Percentiles rank a stretch among this genome's conserved stretches.
phyloP scores from a whole-genome alignment of 1,284 basidiomycete species.

The Ganoderma sp. region DNA sequence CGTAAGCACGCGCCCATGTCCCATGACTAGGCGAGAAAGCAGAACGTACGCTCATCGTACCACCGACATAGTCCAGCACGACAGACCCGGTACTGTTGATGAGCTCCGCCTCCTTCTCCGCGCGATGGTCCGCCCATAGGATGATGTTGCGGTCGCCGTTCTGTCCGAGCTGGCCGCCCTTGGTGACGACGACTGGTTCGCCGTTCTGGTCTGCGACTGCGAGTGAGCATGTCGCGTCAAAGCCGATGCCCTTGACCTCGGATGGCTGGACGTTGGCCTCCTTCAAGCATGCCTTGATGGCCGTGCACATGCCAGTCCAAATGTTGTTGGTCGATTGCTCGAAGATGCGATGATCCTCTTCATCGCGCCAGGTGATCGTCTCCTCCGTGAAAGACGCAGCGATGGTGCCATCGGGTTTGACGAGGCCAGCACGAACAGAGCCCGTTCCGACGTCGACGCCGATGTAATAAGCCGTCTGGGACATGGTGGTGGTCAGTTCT shows the following conservation, averaged over 20 bases:
- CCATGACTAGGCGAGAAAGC: neutral
- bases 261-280: constrained; percentile 66
- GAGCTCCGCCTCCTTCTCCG: constrained; percentile 87
- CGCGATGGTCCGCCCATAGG: constrained; percentile 95
- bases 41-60: constrained; percentile 88
- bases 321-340: constrained; percentile 92
- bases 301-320: constrained; percentile 80
- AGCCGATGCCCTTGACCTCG: constrained; percentile 88
- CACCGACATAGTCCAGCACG: constrained; percentile 95
- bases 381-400: constrained; percentile 80
- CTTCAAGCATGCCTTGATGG: constrained; percentile 73
- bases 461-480: constrained; percentile 56
- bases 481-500: constrained; percentile 30
- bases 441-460: constrained; percentile 90
- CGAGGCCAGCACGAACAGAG: constrained; percentile 88
- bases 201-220: constrained; percentile 85
- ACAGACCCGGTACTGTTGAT: constrained; percentile 88
- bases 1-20: neutral
- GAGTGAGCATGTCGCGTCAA: constrained; percentile 97
- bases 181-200: constrained; percentile 81
- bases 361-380: constrained; percentile 86
- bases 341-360: constrained; percentile 89
- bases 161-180: constrained; percentile 66
- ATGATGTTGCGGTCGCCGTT: constrained; percentile 83
- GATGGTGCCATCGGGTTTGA: constrained; percentile 78